Evolutionary conservation across 352 stramenopile species (phyloP), one percentile per base, ranked within the genome.

Genomic region (Phytophthora uliginosa): DNA sequence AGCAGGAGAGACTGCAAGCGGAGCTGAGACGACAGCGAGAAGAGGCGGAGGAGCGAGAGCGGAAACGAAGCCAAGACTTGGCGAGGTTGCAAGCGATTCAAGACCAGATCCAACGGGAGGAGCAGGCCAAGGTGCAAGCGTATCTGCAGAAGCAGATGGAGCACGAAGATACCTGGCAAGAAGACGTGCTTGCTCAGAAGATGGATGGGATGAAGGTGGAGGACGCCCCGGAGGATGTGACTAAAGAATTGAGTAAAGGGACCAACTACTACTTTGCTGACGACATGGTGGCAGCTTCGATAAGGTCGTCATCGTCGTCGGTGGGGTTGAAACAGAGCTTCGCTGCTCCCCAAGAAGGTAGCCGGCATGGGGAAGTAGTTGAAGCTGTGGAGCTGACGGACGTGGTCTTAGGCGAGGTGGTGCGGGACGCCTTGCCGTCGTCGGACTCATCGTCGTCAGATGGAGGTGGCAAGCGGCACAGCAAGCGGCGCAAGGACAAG

Each of bases 341-440:
- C 64, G 10, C 33, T 36, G 59, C n/a, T 12, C 54, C 51, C 40
- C 58, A 42, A 12, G 36, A 56, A 18, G 59, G 20, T 7, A 71
- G 13, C 40, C 55, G 9, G 10, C 38, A n/a, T 24, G 61, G 58
- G 10, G 9, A 58, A 24, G n/a, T 61, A 4, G 57, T 20, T 36
- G 68, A 73, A 48, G 38, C 61, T 55, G 66, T 65, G 33, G 62
- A 60, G 38, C 12, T 73, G 26, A 54, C 45, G 3, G 47, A 55
- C 6, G 59, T 42, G 7, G 54, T 50, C 1, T 34, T 74, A 6
- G 65, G 64, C 18, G 54, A 74, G 36, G 80, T 84, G 26, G 73
- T 79, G 7, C 62, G 77, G 6, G 71, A 87, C 40, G 80, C 75
- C 2, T 70, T 87, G 9, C 80, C 80, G 15, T 82, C 74, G 2